phyloP scores from a whole-genome alignment of 129 eudicot genomes.

The Mikania micrantha region DNA sequence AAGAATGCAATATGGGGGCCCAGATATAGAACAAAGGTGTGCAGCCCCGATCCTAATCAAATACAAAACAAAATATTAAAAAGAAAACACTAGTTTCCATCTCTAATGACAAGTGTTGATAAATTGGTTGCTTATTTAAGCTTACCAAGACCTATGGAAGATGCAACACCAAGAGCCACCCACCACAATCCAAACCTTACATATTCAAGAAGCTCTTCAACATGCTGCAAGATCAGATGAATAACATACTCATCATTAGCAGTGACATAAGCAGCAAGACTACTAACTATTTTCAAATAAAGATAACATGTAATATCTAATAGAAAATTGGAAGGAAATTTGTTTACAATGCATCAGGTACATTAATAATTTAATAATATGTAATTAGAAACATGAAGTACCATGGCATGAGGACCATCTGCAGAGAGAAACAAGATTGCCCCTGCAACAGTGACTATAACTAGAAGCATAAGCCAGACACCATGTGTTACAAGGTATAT shows the following conservation, averaged over 20 bases:
- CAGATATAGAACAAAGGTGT: slow-evolving; percentile 89
- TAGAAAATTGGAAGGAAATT: not conserved
- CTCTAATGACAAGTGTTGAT: not conserved
- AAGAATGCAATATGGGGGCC: slow-evolving; percentile 96
- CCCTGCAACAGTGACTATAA: slow-evolving; percentile 22
- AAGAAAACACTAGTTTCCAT: not conserved
- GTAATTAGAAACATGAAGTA: slow-evolving; percentile 3
- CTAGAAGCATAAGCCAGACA: slow-evolving; percentile 54
- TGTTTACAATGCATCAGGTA: no score
- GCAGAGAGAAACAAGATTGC: slow-evolving; percentile 43
- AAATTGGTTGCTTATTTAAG: not conserved
- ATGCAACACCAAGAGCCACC: slow-evolving; percentile 97
- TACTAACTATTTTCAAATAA: slow-evolving; percentile 1
- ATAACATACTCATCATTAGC: slow-evolving; percentile 5
- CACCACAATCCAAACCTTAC: slow-evolving; percentile 86
- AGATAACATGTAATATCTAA: not conserved
- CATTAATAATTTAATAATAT: no score
- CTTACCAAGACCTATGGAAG: slow-evolving; percentile 99
- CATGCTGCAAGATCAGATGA: slow-evolving; percentile 47
- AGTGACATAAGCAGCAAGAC: not conserved
- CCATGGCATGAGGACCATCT: slow-evolving; percentile 76
- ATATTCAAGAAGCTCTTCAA: slow-evolving; percentile 58
- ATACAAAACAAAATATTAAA: not conserved
- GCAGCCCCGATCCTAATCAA: slow-evolving; percentile 81
- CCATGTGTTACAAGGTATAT: slow-evolving; percentile 60